Conservation (phyloP, 2,329 filamentous ascomycete genomes). For the Pestalotiopsis sp. region DNA sequence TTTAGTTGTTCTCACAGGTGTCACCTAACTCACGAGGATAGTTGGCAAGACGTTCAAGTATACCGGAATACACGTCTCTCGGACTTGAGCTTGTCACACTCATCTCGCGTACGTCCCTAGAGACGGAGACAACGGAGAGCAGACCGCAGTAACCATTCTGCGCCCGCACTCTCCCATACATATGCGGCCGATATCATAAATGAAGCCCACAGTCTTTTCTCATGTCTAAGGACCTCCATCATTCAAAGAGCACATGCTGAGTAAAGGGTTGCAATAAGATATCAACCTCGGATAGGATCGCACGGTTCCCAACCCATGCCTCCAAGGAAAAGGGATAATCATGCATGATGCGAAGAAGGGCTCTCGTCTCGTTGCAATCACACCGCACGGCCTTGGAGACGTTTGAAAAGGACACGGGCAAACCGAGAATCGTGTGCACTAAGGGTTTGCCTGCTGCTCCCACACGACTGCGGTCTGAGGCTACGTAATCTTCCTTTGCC, state of each 20-base stretch:
- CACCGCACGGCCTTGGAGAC: not conserved
- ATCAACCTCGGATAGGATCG: not conserved
- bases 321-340: not conserved
- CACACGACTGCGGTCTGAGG: not conserved
- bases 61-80: too few species aligned
- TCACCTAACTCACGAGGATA: too few species aligned
- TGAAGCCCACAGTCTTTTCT: not conserved
- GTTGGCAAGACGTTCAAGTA: too few species aligned
- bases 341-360: not conserved
- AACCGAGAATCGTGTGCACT: not conserved
- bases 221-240: not conserved
- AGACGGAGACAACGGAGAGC: not conserved
- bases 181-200: not conserved
- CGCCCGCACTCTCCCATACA: not conserved
- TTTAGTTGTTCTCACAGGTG: too few species aligned
- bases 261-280: not conserved
- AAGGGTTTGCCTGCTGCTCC: not conserved
- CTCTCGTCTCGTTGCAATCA: not conserved
- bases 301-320: not conserved
- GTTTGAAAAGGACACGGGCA: not conserved
- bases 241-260: not conserved
- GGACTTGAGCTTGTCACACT: too few species aligned
- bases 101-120: too few species aligned
- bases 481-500: not conserved
- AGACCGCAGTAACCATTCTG: not conserved